Base-by-base conservation (phyloP, 2,329 filamentous ascomycete genomes). In the Neofusicoccum parvum region DNA sequence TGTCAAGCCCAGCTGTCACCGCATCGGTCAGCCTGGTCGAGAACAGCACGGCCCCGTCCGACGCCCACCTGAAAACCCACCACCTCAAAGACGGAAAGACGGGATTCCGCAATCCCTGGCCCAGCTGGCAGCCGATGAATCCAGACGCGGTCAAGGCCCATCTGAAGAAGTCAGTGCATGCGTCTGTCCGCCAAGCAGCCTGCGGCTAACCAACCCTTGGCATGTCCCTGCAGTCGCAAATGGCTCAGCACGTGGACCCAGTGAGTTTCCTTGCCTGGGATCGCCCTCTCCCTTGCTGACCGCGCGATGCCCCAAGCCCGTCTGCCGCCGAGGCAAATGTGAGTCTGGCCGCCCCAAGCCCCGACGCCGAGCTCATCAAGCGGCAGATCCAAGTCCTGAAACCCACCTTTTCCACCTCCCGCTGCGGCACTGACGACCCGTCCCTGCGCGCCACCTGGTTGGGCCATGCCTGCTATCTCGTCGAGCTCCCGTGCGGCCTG, bases 391-490 rank as follows among this genome's bases (percentile, higher is more conserved):
- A 48, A 48, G 45, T 48, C 45, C 17, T 48, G 45, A 48, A 27
- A 27, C 45, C 45, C 23, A 48, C 45, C 9, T 48, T 48, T 48
- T 48, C 45, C 20, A 48, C 45, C 11, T 17, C 45, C 45, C 45
- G 45, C 45, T 48, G 23, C 45, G 45, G 45, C 17, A 48, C 90
- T 63, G 78, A 82, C 7, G 78, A 81, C 12, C 84, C 82, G 20
- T 86, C 80, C 70, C 84, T 97, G 23, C 88, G 93, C 62, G 92
- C 93, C 41, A 97, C 94, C 49, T 97, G 94, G 94, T 87, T 97
- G 2, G 94, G 94, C 37, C 94, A 98, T 77, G 93, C 94, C 3
- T 97, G 92, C 81, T 97, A 93, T 81, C 94, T 92, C 73, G 87
- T 96, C 70, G 94, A 97, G 77, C 97, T 94, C 72, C 92, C 93